Conservation (phyloP, 257 asterid genomes). For the Forsythia viridissima region DNA sequence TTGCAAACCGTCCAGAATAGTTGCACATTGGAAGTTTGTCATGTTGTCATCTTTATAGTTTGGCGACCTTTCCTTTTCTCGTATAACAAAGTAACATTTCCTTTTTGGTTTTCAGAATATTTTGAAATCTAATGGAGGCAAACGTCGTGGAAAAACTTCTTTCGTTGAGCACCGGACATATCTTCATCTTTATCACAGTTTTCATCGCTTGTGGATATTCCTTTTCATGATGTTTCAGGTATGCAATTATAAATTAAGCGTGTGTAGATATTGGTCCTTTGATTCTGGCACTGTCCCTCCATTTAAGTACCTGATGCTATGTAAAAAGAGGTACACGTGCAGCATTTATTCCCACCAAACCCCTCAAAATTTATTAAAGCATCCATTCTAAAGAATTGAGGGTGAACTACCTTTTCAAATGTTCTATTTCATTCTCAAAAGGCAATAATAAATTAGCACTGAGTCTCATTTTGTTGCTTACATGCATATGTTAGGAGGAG, state of each 20-base stretch:
- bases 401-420: neutral
- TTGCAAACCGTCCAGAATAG: constrained; percentile 9
- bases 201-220: constrained; percentile 97
- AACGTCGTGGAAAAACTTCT: constrained; percentile 90
- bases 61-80: neutral
- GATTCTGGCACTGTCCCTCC: neutral
- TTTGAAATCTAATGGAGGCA: constrained; percentile 65
- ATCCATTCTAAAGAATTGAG: constrained; percentile 3
- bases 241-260: constrained; percentile 4
- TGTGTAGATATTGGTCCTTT: neutral
- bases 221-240: constrained; percentile 98
- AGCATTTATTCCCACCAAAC: neutral
- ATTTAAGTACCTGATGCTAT: neutral
- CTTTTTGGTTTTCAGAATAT: constrained; percentile 54
- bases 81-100: constrained; percentile 6
- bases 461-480: neutral
- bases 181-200: constrained; percentile 98
- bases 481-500: neutral
- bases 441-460: neutral
- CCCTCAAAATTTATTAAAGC: neutral
- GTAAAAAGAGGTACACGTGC: neutral
- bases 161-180: constrained; percentile 97
- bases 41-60: constrained; percentile 10
- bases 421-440: neutral
- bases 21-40: neutral